Base-by-base conservation (phyloP, 2,329 filamentous ascomycete species). In the Aspergillus costaricaensis region DNA sequence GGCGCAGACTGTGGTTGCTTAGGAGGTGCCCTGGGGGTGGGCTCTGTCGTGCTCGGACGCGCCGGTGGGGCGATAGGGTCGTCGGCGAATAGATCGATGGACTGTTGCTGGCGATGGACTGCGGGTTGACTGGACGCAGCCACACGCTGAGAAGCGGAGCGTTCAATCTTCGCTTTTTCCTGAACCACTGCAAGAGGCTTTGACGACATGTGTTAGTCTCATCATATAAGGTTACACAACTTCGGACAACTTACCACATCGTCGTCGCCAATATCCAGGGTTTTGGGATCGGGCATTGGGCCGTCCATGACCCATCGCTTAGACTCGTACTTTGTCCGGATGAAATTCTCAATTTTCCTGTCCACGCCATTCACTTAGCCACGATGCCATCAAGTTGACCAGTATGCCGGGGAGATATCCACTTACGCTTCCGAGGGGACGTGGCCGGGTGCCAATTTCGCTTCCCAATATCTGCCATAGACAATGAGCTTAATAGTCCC, bases 231-330 rank as follows among this genome's bases (percentile, higher is more conserved):
- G 9, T 23, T 55, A 51, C 19, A 41, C 17, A 3, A 21, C 38
- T n/a, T 49, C 4, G 32, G 17, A n/a, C n/a, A 15, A 89, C 87
- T 70, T 70, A 86, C 84, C 72, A 88, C 80, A 75, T 98, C 92
- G 68, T 96, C 92, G 70, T 97, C 94, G 57, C 88, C 92, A 15
- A 92, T 91, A 74, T 96, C 92, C 55, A 99, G 79, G 1, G 90
- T 91, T 3, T 91, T 85, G n/a, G 96, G 95, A 74, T 98, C 92
- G 5, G 96, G 96, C 74, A 96, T 94, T 5, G 88, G 88, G 1
- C 95, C 95, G 62, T 99, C 95, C 93, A 98, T 98, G n/a, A 92
- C 90, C 95, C 95, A 99, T 80, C 96, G 86, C 85, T 96, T 98
- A 57, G 95, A 90, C 77, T 99, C 95, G 78, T 99, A 99, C 79